These are phyloP conservation scores for Mortierella sp. DNA, from an alignment of 371 early-diverging fungal genomes.

Conservation along the genomic window DNA sequence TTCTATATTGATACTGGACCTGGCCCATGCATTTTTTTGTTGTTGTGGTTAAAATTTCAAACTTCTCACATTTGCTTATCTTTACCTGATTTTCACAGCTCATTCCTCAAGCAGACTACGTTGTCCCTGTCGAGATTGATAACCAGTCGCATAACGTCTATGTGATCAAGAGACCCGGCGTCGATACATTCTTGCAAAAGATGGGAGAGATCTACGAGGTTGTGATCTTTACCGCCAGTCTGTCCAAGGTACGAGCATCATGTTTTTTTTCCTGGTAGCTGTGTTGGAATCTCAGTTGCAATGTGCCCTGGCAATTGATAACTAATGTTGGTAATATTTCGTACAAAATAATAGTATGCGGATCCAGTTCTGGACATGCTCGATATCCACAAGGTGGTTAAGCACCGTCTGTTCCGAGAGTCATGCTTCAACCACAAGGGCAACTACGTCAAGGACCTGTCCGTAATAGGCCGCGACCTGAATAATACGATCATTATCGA, in stretches of 20 bases:
- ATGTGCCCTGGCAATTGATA: background rate
- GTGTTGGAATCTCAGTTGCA: no score
- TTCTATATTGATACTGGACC: background rate
- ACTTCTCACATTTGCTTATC: background rate
- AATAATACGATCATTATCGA: conserved; percentile 86
- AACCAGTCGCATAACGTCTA: conserved; percentile 93
- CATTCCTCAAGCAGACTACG: conserved; percentile 86
- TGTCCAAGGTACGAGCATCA: conserved; percentile 82
- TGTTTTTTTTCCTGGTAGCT: no score
- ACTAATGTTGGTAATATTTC: no score
- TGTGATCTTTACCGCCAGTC: conserved; percentile 96
- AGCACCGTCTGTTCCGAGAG: conserved; percentile 95
- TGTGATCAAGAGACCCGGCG: conserved; percentile 96
- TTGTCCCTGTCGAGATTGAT: conserved; percentile 94
- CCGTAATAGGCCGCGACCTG: conserved; percentile 89
- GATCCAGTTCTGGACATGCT: conserved; percentile 96
- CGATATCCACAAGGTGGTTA: conserved; percentile 87
- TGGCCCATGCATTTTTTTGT: background rate
- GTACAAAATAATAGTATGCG: conserved; percentile 82
- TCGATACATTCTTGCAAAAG: conserved; percentile 90
- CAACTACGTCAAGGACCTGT: conserved; percentile 96
- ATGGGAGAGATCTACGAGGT: conserved; percentile 93
- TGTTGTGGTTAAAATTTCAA: background rate
- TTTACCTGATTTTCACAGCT: conserved; percentile 58
- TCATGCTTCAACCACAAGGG: conserved; percentile 96